Base-by-base conservation (phyloP, 2,329 filamentous ascomycete genomes). In the Conoideocrella luteorostrata region DNA sequence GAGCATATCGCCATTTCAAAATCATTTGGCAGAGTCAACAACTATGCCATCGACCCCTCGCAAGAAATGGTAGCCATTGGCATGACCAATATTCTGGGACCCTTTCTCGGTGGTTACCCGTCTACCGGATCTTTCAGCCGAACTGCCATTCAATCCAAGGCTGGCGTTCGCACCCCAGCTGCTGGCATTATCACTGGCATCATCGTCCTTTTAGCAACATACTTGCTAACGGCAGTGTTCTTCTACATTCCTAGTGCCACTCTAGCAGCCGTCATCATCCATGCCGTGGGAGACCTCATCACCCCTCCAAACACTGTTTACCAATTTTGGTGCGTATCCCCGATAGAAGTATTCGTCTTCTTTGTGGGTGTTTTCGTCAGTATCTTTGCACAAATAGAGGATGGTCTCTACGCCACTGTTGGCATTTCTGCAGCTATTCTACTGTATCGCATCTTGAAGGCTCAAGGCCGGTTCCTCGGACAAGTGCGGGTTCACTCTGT, bases 1-100 rank as follows among this genome's bases (percentile, higher is more conserved):
- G 93, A 97, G 65, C 91, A 97, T 61, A 95, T 97, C 55, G 89
- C 91, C 38, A 96, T 97, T 50, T 88, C 90, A 15, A 98, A 97
- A 64, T 96, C 91, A 0, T 97, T 98, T 54, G 93, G 93, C 9
- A 80, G 91, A 47, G 79, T 96, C 55, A 97, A 96, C 71, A 95
- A 95, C 68, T 98, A 98, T 66, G 84, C 80, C 13, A 96, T 98
- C 60, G 83, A 96, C 54, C 90, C 93, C 0, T 96, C 91, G 0
- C 91, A 98, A 62, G 91, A 98, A 62, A 78, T 98, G 67, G 87
- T 98, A 37, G 91, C 88, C 18, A 95, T 97, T 52, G 91, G 91
- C 49, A 79, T 96, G 21, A 85, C 84, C 28, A 97, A 97, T 60
- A 72, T 97, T 29, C 73, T 97, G 7, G 90, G 88, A 1, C 89